phyloP scores from a whole-genome alignment of 805 yeast genomes.

The Saccharomycodes ludwigii region DNA sequence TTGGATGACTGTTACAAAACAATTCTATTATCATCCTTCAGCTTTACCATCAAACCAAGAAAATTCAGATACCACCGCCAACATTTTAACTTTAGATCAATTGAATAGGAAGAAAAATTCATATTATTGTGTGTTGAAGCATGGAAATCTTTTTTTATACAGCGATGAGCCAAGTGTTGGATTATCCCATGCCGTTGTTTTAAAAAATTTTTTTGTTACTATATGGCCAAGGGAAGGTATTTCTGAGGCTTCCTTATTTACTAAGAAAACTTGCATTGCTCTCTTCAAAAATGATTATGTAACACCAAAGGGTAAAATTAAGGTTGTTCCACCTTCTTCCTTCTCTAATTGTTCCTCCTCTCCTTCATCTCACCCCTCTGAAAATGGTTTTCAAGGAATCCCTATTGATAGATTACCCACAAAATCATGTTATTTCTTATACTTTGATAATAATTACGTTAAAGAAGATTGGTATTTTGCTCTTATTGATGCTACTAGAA shows the following conservation, averaged over 20 bases:
- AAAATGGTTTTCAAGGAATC: too few species aligned
- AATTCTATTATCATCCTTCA: conserved; percentile 42
- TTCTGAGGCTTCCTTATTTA: conserved; percentile 64
- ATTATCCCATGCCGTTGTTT: conserved; percentile 61
- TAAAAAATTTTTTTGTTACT: conserved; percentile 56
- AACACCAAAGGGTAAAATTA: conserved; percentile 1
- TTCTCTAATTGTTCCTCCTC: too few species aligned
- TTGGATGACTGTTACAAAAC: conserved; percentile 78
- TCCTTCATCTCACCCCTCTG: conserved; percentile 15
- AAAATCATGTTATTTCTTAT: conserved; percentile 37
- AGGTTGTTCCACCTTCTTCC: conserved; percentile 1
- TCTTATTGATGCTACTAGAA: conserved; percentile 63
- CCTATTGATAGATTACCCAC: conserved; percentile 2
- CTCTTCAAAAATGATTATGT: conserved; percentile 33
- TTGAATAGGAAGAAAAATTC: conserved; percentile 35
- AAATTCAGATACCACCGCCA: conserved; percentile 5
- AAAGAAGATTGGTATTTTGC: conserved; percentile 94
- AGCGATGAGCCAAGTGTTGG: conserved; percentile 27
- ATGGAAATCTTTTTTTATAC: conserved; percentile 81
- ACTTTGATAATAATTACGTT: conserved; percentile 64
- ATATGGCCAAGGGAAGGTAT: conserved; percentile 64
- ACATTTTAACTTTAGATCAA: conserved; percentile 10
- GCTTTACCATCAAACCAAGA: conserved; percentile 7
- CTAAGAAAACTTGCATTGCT: conserved; percentile 70
- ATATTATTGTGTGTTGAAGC: conserved; percentile 63